A percentile compares a stretch with the other conserved stretches of the same genome.
phyloP scores from a whole-genome alignment of 805 yeast genomes.

The Grigorovia transvaalensis region DNA sequence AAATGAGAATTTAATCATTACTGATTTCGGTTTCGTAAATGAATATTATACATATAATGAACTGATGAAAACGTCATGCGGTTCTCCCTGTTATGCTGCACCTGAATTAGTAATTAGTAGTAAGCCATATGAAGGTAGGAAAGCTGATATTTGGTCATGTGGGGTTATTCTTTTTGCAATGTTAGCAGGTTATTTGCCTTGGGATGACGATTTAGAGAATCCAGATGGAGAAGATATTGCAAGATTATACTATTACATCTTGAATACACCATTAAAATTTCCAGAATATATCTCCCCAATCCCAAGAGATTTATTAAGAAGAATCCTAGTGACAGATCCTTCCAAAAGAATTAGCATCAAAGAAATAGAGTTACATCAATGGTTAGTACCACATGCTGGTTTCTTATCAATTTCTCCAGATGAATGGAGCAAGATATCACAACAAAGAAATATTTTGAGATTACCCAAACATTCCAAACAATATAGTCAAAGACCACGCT shows the following conservation, averaged over 20 bases:
- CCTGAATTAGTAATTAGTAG: conserved; percentile 91
- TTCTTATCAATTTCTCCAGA: conserved; percentile 77
- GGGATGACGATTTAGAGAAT: conserved; percentile 93
- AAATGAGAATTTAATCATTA: conserved; percentile 73
- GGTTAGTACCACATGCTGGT: conserved; percentile 79
- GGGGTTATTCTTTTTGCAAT: conserved; percentile 94
- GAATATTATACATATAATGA: conserved; percentile 53
- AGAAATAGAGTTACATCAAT: conserved; percentile 70
- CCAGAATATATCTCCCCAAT: conserved; percentile 88
- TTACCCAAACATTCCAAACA: conserved; percentile 9
- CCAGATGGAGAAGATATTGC: conserved; percentile 94
- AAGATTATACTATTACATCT: conserved; percentile 80
- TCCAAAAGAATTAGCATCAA: conserved; percentile 56
- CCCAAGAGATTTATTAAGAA: conserved; percentile 83
- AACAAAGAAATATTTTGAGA: conserved; percentile 5
- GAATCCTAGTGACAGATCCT: conserved; percentile 78
- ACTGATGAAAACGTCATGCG: conserved; percentile 89
- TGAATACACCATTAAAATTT: conserved; percentile 82
- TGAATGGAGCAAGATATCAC: conserved; percentile 68
- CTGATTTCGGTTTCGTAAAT: conserved; percentile 94
- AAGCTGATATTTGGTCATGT: conserved; percentile 95
- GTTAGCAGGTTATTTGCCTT: conserved; percentile 94
- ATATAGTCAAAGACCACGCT: conserved; percentile 18
- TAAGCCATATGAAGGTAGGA: conserved; percentile 84
- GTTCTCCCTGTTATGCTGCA: conserved; percentile 97